Base-by-base conservation (phyloP, 2,329 filamentous ascomycete genomes). In the Ambrosiella cleistominuta region DNA sequence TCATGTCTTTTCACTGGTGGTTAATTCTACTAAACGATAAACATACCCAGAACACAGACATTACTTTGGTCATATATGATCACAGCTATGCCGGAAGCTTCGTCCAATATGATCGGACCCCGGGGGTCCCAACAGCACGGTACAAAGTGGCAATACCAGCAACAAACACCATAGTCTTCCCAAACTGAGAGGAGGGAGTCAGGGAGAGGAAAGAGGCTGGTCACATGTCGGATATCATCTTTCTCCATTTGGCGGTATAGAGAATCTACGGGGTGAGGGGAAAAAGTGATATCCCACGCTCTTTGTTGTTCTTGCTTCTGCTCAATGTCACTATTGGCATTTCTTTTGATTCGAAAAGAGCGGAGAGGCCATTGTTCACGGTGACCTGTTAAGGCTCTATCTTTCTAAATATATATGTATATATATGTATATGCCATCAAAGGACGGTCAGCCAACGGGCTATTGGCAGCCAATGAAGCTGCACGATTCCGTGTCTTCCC, bases 101-200 rank as follows among this genome's bases (percentile, higher is more conserved):
- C 27, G 27, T 27, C 27, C 27, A 27, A 27, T 27, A 27, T 27
- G 27, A 27, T 27, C n/a, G 7, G n/a, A 13, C 42, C n/a, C 54
- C 54, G 13, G 45, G 54, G 54, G 54, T 56, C 47, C 42, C 54
- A 47, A 42, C 54, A 50, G 54, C 38, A 47, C 42, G 54, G 54
- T 49, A 56, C 42, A 15, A 54, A 19, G 52, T 12, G 19, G 15
- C 27, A 3, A 27, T 27, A 27, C 3, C 27, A 27, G 27, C 3
- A 27, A 27, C 27, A 27, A 47, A 47, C 44, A 4, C 39, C 39
- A 9, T 42, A n/a, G 27, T 27, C 27, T 27, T 27, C 27, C 27
- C 27, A 27, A 27, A 27, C 27, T 5, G 27, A 27, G 27, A 3
- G 27, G 27, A 27, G 27, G 27, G 27, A 27, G 11, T 12, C n/a